Evolutionary conservation across 2,329 filamentous ascomycete species (phyloP).

Genomic region (Paecilomyces sp.): DNA sequence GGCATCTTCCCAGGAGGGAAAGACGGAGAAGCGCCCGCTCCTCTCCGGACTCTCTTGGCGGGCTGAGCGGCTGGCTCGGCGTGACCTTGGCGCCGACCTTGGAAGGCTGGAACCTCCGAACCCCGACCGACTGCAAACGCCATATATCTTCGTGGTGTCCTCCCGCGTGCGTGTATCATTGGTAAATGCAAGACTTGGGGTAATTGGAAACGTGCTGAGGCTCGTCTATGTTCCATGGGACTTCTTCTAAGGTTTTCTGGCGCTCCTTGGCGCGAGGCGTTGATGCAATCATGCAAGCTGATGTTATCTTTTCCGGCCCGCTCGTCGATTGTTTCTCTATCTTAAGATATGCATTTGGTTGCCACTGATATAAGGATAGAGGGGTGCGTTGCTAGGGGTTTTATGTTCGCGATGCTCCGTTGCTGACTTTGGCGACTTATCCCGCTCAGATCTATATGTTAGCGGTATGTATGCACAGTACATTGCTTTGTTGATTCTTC

Average conservation of each 20-base stretch:
- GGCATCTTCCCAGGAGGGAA: not conserved
- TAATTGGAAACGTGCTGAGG: no score
- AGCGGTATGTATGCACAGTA: not conserved
- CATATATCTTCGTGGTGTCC: no score
- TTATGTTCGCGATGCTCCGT: not conserved
- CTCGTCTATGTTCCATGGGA: no score
- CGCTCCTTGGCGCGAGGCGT: no score
- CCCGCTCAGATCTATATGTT: not conserved
- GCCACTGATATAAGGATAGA: not conserved
- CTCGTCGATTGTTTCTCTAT: not conserved
- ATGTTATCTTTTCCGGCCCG: no score
- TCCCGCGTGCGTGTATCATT: no score
- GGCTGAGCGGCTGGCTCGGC: not conserved
- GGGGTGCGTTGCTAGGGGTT: not conserved
- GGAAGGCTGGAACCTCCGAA: not conserved
- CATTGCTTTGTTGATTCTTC: no score
- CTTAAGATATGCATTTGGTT: not conserved
- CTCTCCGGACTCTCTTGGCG: slow-evolving; percentile 1
- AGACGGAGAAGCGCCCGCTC: not conserved
- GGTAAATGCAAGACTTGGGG: no score
- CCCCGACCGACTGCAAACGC: not conserved
- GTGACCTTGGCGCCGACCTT: not conserved
- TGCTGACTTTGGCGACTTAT: not conserved
- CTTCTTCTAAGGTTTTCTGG: no score
- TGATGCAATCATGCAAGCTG: no score